These are phyloP conservation scores for Pythium biforme DNA, from an alignment of 352 stramenopile species.

Conservation along the genomic window DNA sequence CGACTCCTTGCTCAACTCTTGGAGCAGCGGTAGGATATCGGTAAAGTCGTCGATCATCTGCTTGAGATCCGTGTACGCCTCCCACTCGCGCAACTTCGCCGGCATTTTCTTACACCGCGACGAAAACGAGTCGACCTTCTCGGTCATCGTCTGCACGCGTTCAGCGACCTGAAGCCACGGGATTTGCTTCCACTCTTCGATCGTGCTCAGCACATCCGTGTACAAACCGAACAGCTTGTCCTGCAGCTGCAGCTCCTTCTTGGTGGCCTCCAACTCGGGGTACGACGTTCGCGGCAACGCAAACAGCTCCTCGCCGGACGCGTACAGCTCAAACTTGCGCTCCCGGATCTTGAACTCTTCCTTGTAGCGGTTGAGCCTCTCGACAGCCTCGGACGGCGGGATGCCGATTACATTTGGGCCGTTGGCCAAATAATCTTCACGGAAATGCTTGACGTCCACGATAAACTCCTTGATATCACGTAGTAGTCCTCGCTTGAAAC, in stretches of 20 bases:
- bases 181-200: constrained; percentile 97
- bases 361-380: constrained; percentile 96
- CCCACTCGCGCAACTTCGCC: constrained; percentile 94
- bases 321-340: constrained; percentile 97
- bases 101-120: constrained; percentile 97
- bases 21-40: constrained; percentile 94
- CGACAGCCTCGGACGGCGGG: constrained; percentile 94
- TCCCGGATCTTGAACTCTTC: constrained; percentile 98
- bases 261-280: constrained; percentile 95
- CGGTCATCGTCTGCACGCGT: constrained; percentile 94
- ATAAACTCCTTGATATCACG: constrained; percentile 97
- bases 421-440: constrained; percentile 95
- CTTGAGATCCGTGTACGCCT: constrained; percentile 96
- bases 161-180: constrained; percentile 94
- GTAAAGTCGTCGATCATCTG: constrained; percentile 98
- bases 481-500: constrained; percentile 95
- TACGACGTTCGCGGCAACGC: constrained; percentile 95
- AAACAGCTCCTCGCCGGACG: constrained; percentile 96
- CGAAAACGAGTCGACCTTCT: constrained; percentile 96
- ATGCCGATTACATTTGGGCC: constrained; percentile 98
- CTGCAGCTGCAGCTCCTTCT: constrained; percentile 96
- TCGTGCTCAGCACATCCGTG: constrained; percentile 95
- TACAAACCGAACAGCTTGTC: constrained; percentile 96
- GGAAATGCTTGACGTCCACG: constrained; percentile 95
- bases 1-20: constrained; percentile 96